Evolutionary conservation across 2,329 filamentous ascomycete species (phyloP).

Genomic region (Colletotrichum costaricense): DNA sequence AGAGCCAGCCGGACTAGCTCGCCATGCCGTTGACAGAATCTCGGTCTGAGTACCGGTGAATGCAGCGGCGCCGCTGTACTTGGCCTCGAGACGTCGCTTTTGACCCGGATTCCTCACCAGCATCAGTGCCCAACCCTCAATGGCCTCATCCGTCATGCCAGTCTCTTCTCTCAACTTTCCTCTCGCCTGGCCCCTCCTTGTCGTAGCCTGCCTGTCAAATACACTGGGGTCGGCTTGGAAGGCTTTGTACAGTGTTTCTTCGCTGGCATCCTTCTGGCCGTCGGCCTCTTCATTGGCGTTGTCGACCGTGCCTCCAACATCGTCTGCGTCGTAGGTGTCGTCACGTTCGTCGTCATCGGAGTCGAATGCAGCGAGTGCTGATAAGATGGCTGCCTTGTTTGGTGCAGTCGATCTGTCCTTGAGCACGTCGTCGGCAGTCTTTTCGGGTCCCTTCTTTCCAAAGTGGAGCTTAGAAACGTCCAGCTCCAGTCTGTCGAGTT

Average conservation of each 20-base stretch:
- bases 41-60: conserved; percentile 75
- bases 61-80: conserved; percentile 61
- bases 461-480: conserved; percentile 79
- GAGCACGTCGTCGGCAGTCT: conserved; percentile 79
- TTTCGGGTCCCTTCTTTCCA: conserved; percentile 74
- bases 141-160: conserved; percentile 90
- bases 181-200: conserved; percentile 73
- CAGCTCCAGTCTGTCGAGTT: conserved; percentile 77
- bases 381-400: conserved; percentile 87
- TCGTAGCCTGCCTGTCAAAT: conserved; percentile 79
- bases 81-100: conserved; percentile 76
- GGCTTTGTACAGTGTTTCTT: conserved; percentile 78
- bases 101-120: conserved; percentile 77
- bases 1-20: conserved; percentile 61
- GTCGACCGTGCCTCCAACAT: conserved; percentile 91
- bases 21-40: conserved; percentile 75
- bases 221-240: conserved; percentile 73
- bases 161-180: conserved; percentile 77
- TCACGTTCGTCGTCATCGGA: conserved; percentile 96
- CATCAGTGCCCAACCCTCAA: conserved; percentile 96
- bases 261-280: conserved; percentile 63
- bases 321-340: conserved; percentile 93
- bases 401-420: conserved; percentile 72
- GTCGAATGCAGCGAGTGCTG: conserved; percentile 89
- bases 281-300: conserved; percentile 67